These are phyloP conservation scores for Guyanaporus albipodus DNA, from an alignment of 768 basidiomycete genomes.

Conservation along the genomic window DNA sequence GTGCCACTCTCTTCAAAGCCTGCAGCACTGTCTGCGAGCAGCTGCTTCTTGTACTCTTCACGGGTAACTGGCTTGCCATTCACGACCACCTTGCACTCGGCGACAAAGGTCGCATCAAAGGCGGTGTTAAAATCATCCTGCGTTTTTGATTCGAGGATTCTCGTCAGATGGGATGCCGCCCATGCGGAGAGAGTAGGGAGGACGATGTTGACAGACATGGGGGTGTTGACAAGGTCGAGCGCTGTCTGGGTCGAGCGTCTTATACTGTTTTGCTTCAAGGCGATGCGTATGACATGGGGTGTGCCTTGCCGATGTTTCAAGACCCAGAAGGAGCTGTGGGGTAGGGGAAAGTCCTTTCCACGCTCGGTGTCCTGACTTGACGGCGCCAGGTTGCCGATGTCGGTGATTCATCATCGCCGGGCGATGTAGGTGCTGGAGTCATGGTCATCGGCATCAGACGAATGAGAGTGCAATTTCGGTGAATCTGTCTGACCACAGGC, in stretches of 20 bases:
- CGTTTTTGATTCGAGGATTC: slow-evolving; percentile 39
- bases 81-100: slow-evolving; percentile 34
- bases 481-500: too few relatives aligned
- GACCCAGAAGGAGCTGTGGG: too few relatives aligned
- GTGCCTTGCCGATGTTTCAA: too few relatives aligned
- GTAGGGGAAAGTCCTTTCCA: too few relatives aligned
- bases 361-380: slow-evolving; percentile 9
- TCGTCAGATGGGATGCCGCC: slow-evolving; percentile 37
- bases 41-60: slow-evolving; percentile 37
- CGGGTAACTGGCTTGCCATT: slow-evolving; percentile 40
- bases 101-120: slow-evolving; percentile 41
- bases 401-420: background rate
- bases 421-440: background rate
- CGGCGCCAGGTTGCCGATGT: too few relatives aligned
- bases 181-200: slow-evolving; percentile 41
- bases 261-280: too few relatives aligned
- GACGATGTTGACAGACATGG: slow-evolving; percentile 30
- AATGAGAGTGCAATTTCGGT: too few relatives aligned
- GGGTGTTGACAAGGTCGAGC: background rate
- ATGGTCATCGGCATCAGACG: too few relatives aligned
- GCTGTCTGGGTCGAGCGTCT: background rate
- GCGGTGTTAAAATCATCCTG: slow-evolving; percentile 31
- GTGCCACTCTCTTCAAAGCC: slow-evolving; percentile 10
- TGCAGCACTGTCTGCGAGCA: slow-evolving; percentile 31
- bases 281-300: background rate